A percentile compares a stretch with the other conserved stretches of the same genome.
phyloP scores from a whole-genome alignment of 306 rosid genomes.

The Amphicarpaea edgeworthii region DNA sequence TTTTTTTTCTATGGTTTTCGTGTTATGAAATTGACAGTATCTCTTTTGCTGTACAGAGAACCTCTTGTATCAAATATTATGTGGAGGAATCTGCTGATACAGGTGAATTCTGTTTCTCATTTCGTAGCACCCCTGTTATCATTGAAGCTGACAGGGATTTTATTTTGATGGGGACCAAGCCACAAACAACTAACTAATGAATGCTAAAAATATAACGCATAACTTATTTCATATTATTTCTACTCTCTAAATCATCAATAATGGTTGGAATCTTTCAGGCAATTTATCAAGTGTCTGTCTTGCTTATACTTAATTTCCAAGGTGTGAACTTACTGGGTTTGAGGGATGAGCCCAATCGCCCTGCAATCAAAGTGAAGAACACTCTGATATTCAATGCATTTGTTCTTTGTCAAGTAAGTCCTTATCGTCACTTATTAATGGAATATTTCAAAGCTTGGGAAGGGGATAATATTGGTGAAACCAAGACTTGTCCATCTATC shows the following conservation, averaged over 20 bases:
- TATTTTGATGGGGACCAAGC: slow-evolving; percentile 17
- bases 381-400: slow-evolving; percentile 91
- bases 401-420: slow-evolving; percentile 92
- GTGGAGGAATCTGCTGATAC: slow-evolving; percentile 95
- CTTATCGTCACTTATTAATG: too few species aligned
- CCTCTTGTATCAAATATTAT: slow-evolving; percentile 89
- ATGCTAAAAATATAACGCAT: slow-evolving; percentile 7
- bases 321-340: slow-evolving; percentile 68
- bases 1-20: slow-evolving; percentile 27
- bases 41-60: slow-evolving; percentile 66
- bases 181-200: background rate
- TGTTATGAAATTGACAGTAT: slow-evolving; percentile 19
- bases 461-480: too few species aligned
- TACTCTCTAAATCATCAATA: slow-evolving; percentile 12
- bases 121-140: background rate
- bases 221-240: slow-evolving; percentile 18
- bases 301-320: slow-evolving; percentile 76
- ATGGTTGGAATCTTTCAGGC: slow-evolving; percentile 64
- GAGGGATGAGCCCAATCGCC: slow-evolving; percentile 18
- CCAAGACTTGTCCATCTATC: too few species aligned
- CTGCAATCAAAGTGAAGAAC: slow-evolving; percentile 76
- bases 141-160: slow-evolving; percentile 16
- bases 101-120: slow-evolving; percentile 61
- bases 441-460: background rate
- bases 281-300: slow-evolving; percentile 75